Evolutionary conservation across 768 basidiomycete genomes (phyloP), one percentile per base, ranked within the genome.

Genomic region (Leucocoprinus leucothites): DNA sequence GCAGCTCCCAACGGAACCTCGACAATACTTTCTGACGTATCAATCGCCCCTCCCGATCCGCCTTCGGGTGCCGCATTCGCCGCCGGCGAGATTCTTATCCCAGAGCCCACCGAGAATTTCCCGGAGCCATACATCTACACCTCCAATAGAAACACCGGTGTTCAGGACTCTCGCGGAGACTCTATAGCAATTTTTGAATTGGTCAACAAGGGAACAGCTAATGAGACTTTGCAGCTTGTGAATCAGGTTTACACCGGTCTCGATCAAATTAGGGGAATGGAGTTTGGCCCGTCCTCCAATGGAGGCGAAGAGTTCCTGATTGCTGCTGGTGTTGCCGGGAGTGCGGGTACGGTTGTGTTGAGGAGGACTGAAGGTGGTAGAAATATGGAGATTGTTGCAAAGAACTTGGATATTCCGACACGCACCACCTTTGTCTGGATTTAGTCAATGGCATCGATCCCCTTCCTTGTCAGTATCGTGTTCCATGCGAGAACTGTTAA

Each of bases 221-320:
- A 53, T 14, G 60, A 61, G 42, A 48, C 36, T 9, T 26, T 73
- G 47, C 62, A 61, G 28, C 61, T 77, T 5, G 65, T 80, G 8
- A 61, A 57, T 22, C 55, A 61, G 9, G 60, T 61, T 9, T 58
- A 51, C 25, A 61, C 60, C 1, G 60, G 57, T 9, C 45, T 61
- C 19, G 72, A 82, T 60, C 81, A 86, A 64, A 76, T 87, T 34
- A 73, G 85, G 25, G 86, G 85, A 3, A 87, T 89, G 84, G 75
- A 78, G 67, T 72, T 87, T 51, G 80, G 81, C 3, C 74, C 77
- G 2, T 60, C 77, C 2, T 60, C 71, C 51, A 69, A 69, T n/a
- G 73, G 75, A 26, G 78, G 76, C 35, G 81, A 81, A 47, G 78
- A 67, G 51, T 70, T 61, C 52, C 67, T 87, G 26, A 71, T 85